These are phyloP conservation scores for Tolypocladium ovalisporum DNA, from an alignment of 2,329 filamentous ascomycete genomes.

Conservation along the genomic window DNA sequence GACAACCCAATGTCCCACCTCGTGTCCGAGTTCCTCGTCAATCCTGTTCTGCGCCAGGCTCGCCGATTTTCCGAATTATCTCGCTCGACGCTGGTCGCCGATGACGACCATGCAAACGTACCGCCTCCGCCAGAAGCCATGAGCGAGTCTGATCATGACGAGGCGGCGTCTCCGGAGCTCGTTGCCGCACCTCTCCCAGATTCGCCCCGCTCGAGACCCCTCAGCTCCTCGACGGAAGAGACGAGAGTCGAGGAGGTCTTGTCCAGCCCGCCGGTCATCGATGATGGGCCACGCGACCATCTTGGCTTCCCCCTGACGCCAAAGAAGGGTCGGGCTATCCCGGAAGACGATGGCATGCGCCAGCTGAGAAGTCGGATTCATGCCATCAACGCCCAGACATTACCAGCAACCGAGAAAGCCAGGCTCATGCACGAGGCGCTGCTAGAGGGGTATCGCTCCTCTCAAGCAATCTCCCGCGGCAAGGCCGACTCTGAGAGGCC, in stretches of 20 bases:
- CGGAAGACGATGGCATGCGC: slow-evolving; percentile 72
- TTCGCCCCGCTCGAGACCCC: slow-evolving; percentile 14
- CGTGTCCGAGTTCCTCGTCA: slow-evolving; percentile 55
- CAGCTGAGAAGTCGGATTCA: slow-evolving; percentile 56
- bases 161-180: slow-evolving; percentile 4
- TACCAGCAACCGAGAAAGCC: slow-evolving; percentile 55
- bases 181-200: slow-evolving; percentile 11
- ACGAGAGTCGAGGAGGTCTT: slow-evolving; percentile 19
- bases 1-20: slow-evolving; percentile 44
- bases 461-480: slow-evolving; percentile 8
- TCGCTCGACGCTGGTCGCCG: slow-evolving; percentile 24
- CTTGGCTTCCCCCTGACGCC: slow-evolving; percentile 20
- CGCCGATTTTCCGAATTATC: slow-evolving; percentile 48
- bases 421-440: slow-evolving; percentile 60
- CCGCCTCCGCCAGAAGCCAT: slow-evolving; percentile 11
- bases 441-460: slow-evolving; percentile 53
- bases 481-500: slow-evolving; percentile 6
- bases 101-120: slow-evolving; percentile 16
- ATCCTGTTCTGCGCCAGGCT: slow-evolving; percentile 55
- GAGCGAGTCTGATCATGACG: slow-evolving; percentile 14
- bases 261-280: slow-evolving; percentile 9
- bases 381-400: slow-evolving; percentile 51
- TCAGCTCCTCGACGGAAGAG: slow-evolving; percentile 22
- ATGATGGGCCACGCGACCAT: slow-evolving; percentile 18
- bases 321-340: slow-evolving; percentile 31